Conservation (phyloP, 2,329 filamentous ascomycete species). For the Fusarium nodosum region DNA sequence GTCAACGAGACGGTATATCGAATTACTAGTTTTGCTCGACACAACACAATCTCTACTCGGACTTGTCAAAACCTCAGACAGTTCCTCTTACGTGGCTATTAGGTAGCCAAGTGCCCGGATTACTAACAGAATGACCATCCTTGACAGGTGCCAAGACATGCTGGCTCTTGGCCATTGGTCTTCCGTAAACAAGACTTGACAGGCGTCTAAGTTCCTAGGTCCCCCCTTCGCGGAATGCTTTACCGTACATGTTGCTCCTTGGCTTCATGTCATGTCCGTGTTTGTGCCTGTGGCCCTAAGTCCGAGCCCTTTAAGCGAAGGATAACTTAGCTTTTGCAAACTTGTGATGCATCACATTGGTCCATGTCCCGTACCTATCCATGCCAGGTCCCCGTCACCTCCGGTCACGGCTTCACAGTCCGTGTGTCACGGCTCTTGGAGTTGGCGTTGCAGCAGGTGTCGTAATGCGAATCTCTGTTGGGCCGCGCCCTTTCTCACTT, state of each 20-base stretch:
- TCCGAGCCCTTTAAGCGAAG: conserved; percentile 34
- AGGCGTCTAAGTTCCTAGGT: conserved; percentile 29
- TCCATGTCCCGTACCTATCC: conserved; percentile 10
- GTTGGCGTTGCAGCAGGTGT: conserved; percentile 12
- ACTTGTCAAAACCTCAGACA: conserved; percentile 17
- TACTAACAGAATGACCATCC: conserved; percentile 47
- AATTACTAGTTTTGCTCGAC: neutral
- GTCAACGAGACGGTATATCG: neutral
- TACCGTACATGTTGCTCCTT: conserved; percentile 3
- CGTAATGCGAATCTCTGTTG: conserved; percentile 24
- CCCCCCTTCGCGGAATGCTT: conserved; percentile 15
- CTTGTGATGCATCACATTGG: conserved; percentile 46
- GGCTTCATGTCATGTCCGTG: conserved; percentile 6
- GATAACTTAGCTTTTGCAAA: conserved; percentile 19
- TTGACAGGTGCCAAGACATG: conserved; percentile 38
- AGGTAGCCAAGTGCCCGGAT: conserved; percentile 39
- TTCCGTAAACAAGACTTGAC: conserved; percentile 15
- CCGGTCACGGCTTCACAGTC: conserved; percentile 31
- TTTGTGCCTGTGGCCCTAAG: conserved; percentile 4
- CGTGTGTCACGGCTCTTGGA: conserved; percentile 14
- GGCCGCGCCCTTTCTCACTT: conserved; percentile 21
- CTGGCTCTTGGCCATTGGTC: conserved; percentile 30
- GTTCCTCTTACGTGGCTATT: conserved; percentile 48
- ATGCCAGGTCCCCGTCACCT: conserved; percentile 17
- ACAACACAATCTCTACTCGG: conserved; percentile 2